Percentiles rank a stretch among this genome's conserved stretches.
phyloP scores from a whole-genome alignment of 2,329 filamentous ascomycete genomes.

The Pseudocercospora musae region DNA sequence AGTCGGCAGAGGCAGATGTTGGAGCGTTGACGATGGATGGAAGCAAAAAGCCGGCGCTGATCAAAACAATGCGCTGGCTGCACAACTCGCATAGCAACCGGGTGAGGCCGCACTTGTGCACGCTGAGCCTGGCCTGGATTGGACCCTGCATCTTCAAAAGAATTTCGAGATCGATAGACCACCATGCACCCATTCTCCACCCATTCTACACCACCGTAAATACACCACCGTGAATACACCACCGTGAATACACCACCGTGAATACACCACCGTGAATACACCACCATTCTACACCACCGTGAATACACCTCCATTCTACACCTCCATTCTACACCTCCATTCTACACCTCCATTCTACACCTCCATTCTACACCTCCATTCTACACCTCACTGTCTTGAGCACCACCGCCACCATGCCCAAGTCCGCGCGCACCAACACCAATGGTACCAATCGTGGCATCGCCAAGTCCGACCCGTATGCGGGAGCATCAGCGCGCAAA shows the following conservation, averaged over 20 bases:
- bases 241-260: too few relatives aligned
- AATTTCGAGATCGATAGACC: neutral
- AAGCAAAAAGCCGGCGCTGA: neutral
- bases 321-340: too few relatives aligned
- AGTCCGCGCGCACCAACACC: slow-evolving; percentile 37
- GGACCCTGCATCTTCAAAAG: neutral
- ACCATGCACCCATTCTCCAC: too few relatives aligned
- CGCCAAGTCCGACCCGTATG: slow-evolving; percentile 43
- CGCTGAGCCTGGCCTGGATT: neutral
- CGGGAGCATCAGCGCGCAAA: slow-evolving; percentile 45
- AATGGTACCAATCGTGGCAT: slow-evolving; percentile 29
- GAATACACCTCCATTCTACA: too few relatives aligned
- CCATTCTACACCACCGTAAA: too few relatives aligned
- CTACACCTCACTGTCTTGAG: neutral
- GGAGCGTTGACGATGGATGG: neutral
- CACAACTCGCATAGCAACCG: neutral
- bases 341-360: too few relatives aligned
- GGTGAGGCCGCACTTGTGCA: neutral
- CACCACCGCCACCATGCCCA: slow-evolving; percentile 40
- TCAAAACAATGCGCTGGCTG: neutral
- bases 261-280: too few relatives aligned
- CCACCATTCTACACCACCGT: too few relatives aligned
- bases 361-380: too few relatives aligned
- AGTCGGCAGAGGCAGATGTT: neutral
- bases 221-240: too few relatives aligned